Conservation (phyloP, 192 early-diverging fungal species). For the Dimargaris cristalligena region DNA sequence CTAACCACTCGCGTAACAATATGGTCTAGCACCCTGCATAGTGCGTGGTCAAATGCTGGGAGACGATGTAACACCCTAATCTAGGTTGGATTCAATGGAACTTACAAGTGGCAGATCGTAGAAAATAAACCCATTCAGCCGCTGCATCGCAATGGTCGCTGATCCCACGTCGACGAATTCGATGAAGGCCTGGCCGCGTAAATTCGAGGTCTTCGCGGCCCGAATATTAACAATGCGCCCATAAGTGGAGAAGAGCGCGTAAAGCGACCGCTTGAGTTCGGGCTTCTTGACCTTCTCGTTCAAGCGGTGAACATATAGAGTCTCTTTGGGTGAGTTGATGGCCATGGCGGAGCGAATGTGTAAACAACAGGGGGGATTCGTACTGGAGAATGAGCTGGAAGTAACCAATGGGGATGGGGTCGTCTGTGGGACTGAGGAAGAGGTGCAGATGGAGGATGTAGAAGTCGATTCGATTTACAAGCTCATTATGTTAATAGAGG, state of each 20-base stretch:
- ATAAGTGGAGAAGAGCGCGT: constrained; percentile 71
- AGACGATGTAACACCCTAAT: too few species aligned
- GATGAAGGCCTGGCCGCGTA: constrained; percentile 91
- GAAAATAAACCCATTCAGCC: constrained; percentile 75
- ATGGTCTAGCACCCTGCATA: too few species aligned
- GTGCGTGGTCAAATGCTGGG: too few species aligned
- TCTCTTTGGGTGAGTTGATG: constrained; percentile 46
- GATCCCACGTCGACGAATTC: constrained; percentile 70
- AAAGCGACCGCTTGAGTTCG: constrained; percentile 53
- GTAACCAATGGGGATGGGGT: too few species aligned
- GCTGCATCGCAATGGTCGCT: constrained; percentile 72
- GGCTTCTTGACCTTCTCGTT: constrained; percentile 53
- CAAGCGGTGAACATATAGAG: constrained; percentile 67
- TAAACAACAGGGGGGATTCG: too few species aligned
- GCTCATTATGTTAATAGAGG: too few species aligned
- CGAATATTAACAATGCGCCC: constrained; percentile 79
- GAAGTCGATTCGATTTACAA: too few species aligned
- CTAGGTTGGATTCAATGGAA: too few species aligned
- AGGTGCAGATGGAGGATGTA: too few species aligned
- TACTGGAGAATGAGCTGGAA: too few species aligned
- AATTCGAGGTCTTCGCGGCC: constrained; percentile 55
- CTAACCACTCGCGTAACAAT: too few species aligned
- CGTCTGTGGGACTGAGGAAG: too few species aligned
- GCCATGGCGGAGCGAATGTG: not conserved
- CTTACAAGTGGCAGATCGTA: constrained; percentile 68